Percentiles rank a stretch among this genome's conserved stretches.
phyloP scores from a whole-genome alignment of 352 stramenopile genomes.

The Pythium folliculosum region DNA sequence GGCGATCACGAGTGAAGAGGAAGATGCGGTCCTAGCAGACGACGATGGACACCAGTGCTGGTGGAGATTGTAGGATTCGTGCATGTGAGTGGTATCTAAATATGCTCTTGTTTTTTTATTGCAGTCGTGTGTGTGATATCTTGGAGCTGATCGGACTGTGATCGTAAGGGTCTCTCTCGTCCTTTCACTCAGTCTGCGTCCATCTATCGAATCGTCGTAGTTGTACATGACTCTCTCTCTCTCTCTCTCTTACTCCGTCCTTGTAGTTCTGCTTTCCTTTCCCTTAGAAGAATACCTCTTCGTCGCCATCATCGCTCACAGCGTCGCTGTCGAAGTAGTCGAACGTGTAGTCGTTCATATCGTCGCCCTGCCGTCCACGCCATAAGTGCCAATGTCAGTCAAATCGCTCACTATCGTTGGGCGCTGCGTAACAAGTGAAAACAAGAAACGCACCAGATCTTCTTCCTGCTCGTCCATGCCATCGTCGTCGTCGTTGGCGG shows the following conservation, averaged over 20 bases:
- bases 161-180: neutral
- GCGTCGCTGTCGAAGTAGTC: slow-evolving; percentile 81
- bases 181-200: neutral
- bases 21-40: neutral
- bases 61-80: neutral
- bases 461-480: slow-evolving; percentile 68
- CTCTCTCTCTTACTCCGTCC: neutral
- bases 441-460: slow-evolving; percentile 38
- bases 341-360: slow-evolving; percentile 84
- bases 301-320: slow-evolving; percentile 65
- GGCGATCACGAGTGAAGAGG: slow-evolving; percentile 50
- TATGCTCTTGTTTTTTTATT: slow-evolving; percentile 25
- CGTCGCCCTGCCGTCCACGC: slow-evolving; percentile 38
- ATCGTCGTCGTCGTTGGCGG: slow-evolving; percentile 50
- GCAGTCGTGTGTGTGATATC: neutral
- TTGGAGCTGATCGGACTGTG: neutral
- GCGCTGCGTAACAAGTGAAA: neutral
- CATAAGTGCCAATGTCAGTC: slow-evolving; percentile 12
- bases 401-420: neutral
- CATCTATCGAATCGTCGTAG: slow-evolving; percentile 1
- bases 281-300: slow-evolving; percentile 75
- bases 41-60: neutral
- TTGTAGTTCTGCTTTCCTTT: neutral
- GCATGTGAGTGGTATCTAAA: neutral
- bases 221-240: slow-evolving; percentile 6